Base-by-base conservation (phyloP, 2,329 filamentous ascomycete species). In the Fusarium illudens region DNA sequence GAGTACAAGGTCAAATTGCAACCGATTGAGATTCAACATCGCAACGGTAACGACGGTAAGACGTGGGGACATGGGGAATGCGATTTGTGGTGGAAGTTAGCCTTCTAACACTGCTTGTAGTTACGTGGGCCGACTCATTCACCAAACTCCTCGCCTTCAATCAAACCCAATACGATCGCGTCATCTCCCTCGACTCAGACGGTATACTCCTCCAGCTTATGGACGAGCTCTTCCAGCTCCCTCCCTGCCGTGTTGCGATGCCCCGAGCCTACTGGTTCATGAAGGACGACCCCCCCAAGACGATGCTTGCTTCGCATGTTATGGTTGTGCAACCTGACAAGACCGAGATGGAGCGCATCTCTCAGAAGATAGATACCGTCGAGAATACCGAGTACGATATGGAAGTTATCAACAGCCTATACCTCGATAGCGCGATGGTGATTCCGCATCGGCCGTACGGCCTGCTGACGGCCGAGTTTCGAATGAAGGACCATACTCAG, bases 201-300 rank as follows among this genome's bases (percentile, higher is more conserved):
- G 82, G 87, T 20, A 86, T 86, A 1, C 78, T 93, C 4, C 82
- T 91, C 4, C 81, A 89, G 62, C 79, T 82, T 34, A 85, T 93
- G 82, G 91, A 93, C 72, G 90, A 92, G 64, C 84, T 93, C 1
- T 93, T 93, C 79, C 84, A 90, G 25, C 81, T 91, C 2, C 91
- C 90, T 0, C 77, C 81, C 1, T 83, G 86, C 2, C 81, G 85
- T 3, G 84, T 90, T 7, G 90, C 90, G 6, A 90, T 92, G 86
- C 89, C 90, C 2, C 86, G 89, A 19, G 91, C 90, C 10, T 92
- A 93, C 77, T 93, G 90, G 90, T 81, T 88, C 86, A 25, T 86
- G 85, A 1, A 79, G 82, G 65, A 68, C 10, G 50, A 66, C 22
- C 51, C 51, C 0, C 62, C 60, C 1, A 80, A 80, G 9, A 82